Conservation (phyloP, 768 basidiomycete species). For the Suillus sp. region DNA sequence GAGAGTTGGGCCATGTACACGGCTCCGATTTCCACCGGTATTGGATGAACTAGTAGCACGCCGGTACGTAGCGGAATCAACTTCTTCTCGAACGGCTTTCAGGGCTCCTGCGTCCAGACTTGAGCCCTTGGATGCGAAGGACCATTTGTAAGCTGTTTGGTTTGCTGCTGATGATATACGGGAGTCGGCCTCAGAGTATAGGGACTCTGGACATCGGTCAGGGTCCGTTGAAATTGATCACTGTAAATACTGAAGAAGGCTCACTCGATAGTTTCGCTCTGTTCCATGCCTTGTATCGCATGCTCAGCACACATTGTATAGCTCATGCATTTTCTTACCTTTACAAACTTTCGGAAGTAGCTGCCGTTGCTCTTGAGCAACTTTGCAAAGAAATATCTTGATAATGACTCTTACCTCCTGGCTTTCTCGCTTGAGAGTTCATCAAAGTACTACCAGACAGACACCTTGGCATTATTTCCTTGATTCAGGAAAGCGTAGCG, state of each 20-base stretch:
- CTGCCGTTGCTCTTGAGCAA: constrained; percentile 40
- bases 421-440: constrained; percentile 83
- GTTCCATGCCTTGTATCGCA: constrained; percentile 69
- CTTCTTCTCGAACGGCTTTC: constrained; percentile 59
- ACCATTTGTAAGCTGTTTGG: constrained; percentile 88
- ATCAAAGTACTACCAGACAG: constrained; percentile 70
- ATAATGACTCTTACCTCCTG: constrained; percentile 53
- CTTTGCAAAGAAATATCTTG: constrained; percentile 29
- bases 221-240: constrained; percentile 5
- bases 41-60: constrained; percentile 17
- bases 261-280: constrained; percentile 69
- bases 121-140: constrained; percentile 69
- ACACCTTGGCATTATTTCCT: not conserved
- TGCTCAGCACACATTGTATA: constrained; percentile 9
- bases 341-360: constrained; percentile 93
- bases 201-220: constrained; percentile 39
- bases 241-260: constrained; percentile 11
- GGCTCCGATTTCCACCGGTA: constrained; percentile 34
- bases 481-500: constrained; percentile 39
- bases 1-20: constrained; percentile 66
- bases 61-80: constrained; percentile 48
- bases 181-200: constrained; percentile 65
- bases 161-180: constrained; percentile 57
- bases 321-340: constrained; percentile 43
- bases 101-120: constrained; percentile 61